Conservation (phyloP, 2,329 filamentous ascomycete species). For the Alternaria dauci region DNA sequence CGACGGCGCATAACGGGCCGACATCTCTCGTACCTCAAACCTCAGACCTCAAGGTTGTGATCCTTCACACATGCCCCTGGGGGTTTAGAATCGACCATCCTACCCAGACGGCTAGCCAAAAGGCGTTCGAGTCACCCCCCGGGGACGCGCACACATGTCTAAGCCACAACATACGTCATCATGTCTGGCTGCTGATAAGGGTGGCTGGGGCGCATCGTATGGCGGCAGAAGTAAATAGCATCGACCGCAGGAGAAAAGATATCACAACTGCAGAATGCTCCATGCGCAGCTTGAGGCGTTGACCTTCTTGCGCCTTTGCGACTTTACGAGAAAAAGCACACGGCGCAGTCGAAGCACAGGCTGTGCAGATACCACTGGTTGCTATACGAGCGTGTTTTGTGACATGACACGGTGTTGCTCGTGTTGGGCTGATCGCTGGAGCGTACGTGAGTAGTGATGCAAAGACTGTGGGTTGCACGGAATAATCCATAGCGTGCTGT, state of each 20-base stretch:
- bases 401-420: not conserved
- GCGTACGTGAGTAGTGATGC: not conserved
- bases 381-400: not conserved
- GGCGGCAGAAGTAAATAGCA: not conserved
- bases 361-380: not conserved
- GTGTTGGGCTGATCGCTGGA: not conserved
- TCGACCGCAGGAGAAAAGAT: not conserved
- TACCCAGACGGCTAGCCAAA: too few relatives aligned
- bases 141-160: not conserved
- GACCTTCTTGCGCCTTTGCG: not conserved
- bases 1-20: not conserved
- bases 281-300: not conserved
- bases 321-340: not conserved
- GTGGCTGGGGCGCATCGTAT: not conserved
- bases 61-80: not conserved
- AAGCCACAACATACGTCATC: not conserved
- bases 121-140: too few relatives aligned
- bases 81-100: too few relatives aligned
- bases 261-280: not conserved
- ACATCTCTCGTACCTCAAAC: conserved; percentile 1
- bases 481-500: not conserved
- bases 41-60: not conserved
- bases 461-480: not conserved
- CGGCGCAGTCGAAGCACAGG: not conserved
- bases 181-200: not conserved